Conservation (phyloP, 768 basidiomycete genomes). For the Psilocybe subaeruginosa region DNA sequence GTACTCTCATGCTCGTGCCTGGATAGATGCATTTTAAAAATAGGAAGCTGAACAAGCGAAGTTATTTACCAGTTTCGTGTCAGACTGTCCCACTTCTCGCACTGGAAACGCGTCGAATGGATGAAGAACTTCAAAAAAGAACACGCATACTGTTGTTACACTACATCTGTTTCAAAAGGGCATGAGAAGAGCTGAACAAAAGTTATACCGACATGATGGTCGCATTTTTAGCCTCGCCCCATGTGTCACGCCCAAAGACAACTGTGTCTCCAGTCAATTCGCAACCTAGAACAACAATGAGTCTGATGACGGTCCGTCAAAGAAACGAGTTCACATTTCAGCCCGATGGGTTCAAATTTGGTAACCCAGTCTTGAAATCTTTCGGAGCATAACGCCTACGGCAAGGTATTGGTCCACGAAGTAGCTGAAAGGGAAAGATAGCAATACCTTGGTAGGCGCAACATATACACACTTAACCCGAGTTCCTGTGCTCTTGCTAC, state of each 20-base stretch:
- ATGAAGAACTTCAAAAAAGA: not conserved
- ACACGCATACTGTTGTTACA: slow-evolving; percentile 70
- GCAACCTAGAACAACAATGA: slow-evolving; percentile 53
- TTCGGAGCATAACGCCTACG: slow-evolving; percentile 87
- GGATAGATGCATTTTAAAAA: not conserved
- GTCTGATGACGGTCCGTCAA: not conserved
- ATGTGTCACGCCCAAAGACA: slow-evolving; percentile 61
- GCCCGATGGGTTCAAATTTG: slow-evolving; percentile 77
- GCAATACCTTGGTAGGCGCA: slow-evolving; percentile 82
- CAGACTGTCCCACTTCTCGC: slow-evolving; percentile 96
- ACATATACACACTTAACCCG: slow-evolving; percentile 85
- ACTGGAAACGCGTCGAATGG: slow-evolving; percentile 41
- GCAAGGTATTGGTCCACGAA: not conserved
- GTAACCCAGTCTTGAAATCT: slow-evolving; percentile 79
- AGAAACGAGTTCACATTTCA: slow-evolving; percentile 57
- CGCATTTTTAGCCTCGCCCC: slow-evolving; percentile 75
- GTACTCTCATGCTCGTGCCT: slow-evolving; percentile 67
- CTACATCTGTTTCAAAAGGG: slow-evolving; percentile 34
- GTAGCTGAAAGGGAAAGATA: not conserved
- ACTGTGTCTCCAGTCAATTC: slow-evolving; percentile 94
- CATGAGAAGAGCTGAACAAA: not conserved
- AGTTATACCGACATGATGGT: slow-evolving; percentile 68
- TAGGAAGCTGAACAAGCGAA: not conserved
- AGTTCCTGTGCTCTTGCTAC: slow-evolving; percentile 36
- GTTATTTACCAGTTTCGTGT: slow-evolving; percentile 76